phyloP scores from a whole-genome alignment of 83 land plant species.

The Picea engelmannii region DNA sequence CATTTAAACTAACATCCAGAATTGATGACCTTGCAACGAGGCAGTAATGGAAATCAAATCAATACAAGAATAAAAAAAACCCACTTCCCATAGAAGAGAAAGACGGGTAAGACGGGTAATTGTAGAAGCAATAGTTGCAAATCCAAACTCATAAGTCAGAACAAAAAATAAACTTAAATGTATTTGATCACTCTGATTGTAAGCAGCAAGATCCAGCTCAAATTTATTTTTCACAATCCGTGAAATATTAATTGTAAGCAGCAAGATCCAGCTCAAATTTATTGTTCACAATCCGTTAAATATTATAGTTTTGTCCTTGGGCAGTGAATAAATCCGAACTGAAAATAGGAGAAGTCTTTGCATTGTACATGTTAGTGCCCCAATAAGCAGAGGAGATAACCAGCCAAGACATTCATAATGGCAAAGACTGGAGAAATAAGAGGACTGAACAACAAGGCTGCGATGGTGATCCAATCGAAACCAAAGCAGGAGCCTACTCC shows the following conservation, averaged over 20 bases:
- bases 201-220: slow-evolving; percentile 44
- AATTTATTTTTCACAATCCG: no score
- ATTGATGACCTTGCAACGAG: no score
- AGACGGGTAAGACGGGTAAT: slow-evolving; percentile 39
- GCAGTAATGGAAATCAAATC: no score
- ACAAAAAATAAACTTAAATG: slow-evolving; percentile 77
- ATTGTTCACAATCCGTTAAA: no score
- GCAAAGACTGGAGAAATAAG: slow-evolving; percentile 74
- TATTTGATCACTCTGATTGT: slow-evolving; percentile 29
- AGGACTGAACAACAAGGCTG: slow-evolving; percentile 64
- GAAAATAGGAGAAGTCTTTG: slow-evolving; percentile 50
- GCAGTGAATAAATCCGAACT: slow-evolving; percentile 50
- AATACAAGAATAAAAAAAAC: no score
- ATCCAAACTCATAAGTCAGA: slow-evolving; percentile 74
- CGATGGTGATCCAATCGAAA: slow-evolving; percentile 66
- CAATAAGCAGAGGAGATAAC: no score
- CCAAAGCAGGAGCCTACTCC: slow-evolving; percentile 53
- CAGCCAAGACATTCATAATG: slow-evolving; percentile 17
- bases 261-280: no score
- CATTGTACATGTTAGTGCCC: no score
- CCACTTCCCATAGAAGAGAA: slow-evolving; percentile 42
- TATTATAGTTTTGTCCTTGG: slow-evolving; percentile 21
- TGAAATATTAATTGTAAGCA: slow-evolving; percentile 13
- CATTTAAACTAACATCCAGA: no score
- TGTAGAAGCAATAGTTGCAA: slow-evolving; percentile 70